A percentile compares a stretch with the other conserved stretches of the same genome.
phyloP scores from a whole-genome alignment of 2,329 filamentous ascomycete genomes.

The Aspergillus quadrilineatus region DNA sequence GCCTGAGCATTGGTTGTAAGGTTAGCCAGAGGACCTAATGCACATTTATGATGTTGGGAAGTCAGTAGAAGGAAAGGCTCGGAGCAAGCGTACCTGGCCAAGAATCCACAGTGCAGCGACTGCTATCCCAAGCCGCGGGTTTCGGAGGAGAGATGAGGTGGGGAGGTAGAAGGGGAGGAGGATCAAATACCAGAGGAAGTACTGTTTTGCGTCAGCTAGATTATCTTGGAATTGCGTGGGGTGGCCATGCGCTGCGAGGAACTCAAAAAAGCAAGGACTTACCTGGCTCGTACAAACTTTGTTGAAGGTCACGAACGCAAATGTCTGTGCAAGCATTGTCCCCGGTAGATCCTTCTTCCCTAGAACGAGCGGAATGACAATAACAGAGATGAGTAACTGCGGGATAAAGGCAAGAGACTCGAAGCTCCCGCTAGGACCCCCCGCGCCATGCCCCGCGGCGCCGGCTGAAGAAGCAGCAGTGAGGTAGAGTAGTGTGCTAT shows the following conservation, averaged over 20 bases:
- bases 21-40: too few relatives aligned
- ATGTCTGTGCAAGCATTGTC: slow-evolving; percentile 91
- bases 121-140: slow-evolving; percentile 59
- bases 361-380: slow-evolving; percentile 72
- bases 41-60: background rate
- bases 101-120: slow-evolving; percentile 72
- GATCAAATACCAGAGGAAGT: slow-evolving; percentile 97
- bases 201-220: slow-evolving; percentile 53
- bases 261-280: slow-evolving; percentile 30
- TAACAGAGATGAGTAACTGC: slow-evolving; percentile 75
- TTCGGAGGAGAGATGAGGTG: slow-evolving; percentile 66
- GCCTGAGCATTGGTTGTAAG: slow-evolving; percentile 39
- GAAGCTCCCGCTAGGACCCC: slow-evolving; percentile 39
- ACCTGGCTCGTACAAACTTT: slow-evolving; percentile 99
- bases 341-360: slow-evolving; percentile 79
- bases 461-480: slow-evolving; percentile 62
- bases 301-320: slow-evolving; percentile 96
- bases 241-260: background rate
- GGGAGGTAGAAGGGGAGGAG: slow-evolving; percentile 91
- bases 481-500: slow-evolving; percentile 88
- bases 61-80: background rate
- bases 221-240: background rate
- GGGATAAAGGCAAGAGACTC: slow-evolving; percentile 87
- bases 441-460: slow-evolving; percentile 20
- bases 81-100: slow-evolving; percentile 56